Percentiles rank a stretch among this genome's conserved stretches.
phyloP scores from a whole-genome alignment of 73 alveolate genomes.

The Paramecium tetraurelia region DNA sequence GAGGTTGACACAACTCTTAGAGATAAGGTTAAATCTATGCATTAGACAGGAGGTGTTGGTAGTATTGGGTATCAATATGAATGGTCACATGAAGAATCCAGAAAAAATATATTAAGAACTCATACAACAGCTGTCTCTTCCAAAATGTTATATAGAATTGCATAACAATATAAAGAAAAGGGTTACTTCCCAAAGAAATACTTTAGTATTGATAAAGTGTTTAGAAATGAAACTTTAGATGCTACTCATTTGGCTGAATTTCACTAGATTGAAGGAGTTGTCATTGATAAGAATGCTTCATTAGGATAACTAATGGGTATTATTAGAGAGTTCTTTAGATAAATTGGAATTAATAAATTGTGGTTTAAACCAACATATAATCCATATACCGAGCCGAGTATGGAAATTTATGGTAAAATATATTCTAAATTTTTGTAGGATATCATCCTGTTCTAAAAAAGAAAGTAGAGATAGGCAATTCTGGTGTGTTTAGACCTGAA shows the following conservation, averaged over 20 bases:
- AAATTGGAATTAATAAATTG: conserved; percentile 97
- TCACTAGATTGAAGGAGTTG: conserved; percentile 99
- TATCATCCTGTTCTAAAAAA: conserved; percentile 71
- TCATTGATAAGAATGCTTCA: conserved; percentile 97
- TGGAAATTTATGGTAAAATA: conserved; percentile 79
- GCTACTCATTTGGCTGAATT: conserved; percentile 99
- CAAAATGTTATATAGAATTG: conserved; percentile 39
- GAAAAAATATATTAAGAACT: conserved; percentile 98
- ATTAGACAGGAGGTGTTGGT: conserved; percentile 98
- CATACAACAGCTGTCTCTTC: conserved; percentile 98
- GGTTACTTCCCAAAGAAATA: conserved; percentile 99
- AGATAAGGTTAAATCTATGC: conserved; percentile 95
- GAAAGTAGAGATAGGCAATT: conserved; percentile 92
- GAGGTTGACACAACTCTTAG: conserved; percentile 87
- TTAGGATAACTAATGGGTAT: conserved; percentile 95
- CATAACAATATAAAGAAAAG: conserved; percentile 75
- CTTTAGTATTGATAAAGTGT: conserved; percentile 99
- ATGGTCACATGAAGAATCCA: conserved; percentile 98
- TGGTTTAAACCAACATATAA: conserved; percentile 99
- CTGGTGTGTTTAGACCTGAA: conserved; percentile 99
- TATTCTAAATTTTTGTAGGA: background rate
- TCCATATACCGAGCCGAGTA: conserved; percentile 99
- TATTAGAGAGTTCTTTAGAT: conserved; percentile 93
- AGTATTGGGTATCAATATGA: conserved; percentile 98
- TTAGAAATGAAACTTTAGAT: conserved; percentile 99